phyloP scores from a whole-genome alignment of 1,139 yeast genomes.

The Arxiozyma bovina region DNA sequence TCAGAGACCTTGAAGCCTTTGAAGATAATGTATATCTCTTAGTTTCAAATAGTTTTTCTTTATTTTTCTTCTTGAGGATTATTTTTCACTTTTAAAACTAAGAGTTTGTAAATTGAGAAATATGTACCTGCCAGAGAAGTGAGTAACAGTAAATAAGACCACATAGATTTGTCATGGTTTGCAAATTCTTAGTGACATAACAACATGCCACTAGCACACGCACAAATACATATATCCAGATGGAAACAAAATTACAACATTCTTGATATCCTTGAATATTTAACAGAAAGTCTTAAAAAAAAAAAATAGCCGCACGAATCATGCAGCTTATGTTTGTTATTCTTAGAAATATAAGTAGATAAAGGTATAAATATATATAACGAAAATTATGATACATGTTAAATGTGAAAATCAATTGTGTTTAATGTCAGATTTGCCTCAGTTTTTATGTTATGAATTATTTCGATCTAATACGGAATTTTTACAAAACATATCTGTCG shows the following conservation, averaged over 20 bases:
- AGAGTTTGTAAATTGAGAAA: neutral
- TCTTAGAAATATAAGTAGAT: neutral
- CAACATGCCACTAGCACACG: neutral
- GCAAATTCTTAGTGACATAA: neutral
- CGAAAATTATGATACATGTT: neutral
- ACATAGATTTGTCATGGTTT: too few relatives aligned
- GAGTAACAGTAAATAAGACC: neutral
- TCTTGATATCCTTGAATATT: too few relatives aligned
- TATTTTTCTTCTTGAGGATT: neutral
- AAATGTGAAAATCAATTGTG: neutral
- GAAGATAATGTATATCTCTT: neutral
- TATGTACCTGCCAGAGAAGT: neutral
- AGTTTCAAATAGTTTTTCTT: neutral
- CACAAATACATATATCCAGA: neutral
- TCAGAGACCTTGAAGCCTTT: too few relatives aligned
- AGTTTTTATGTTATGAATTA: too few relatives aligned
- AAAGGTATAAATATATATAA: neutral
- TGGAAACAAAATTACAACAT: neutral
- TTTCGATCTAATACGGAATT: neutral
- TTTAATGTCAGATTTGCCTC: too few relatives aligned
- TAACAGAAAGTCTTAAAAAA: too few relatives aligned
- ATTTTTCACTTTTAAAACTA: neutral
- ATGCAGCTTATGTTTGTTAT: neutral
- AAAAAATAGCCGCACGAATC: neutral
- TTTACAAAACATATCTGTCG: too few relatives aligned